These are phyloP conservation scores for Malus orientalis DNA, from an alignment of 306 rosid genomes.

Conservation along the genomic window DNA sequence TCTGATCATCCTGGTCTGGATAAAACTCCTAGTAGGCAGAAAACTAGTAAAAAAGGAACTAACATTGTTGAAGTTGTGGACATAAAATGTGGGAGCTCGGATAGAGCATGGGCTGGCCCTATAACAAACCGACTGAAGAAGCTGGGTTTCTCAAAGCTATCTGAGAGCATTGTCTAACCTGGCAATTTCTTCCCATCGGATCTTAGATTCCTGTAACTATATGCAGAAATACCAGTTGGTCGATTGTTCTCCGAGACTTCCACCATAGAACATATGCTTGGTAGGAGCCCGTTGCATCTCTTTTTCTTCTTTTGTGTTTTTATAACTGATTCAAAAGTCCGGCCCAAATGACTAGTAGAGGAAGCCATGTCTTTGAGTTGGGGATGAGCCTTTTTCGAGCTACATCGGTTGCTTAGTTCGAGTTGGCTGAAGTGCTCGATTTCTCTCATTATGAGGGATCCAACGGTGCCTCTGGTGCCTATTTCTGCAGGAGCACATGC, in stretches of 20 bases:
- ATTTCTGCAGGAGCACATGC: slow-evolving; percentile 39
- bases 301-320: slow-evolving; percentile 50
- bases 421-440: slow-evolving; percentile 49
- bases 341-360: slow-evolving; percentile 32
- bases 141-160: slow-evolving; percentile 78
- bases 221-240: slow-evolving; percentile 35
- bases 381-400: slow-evolving; percentile 26
- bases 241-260: slow-evolving; percentile 46
- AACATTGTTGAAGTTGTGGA: slow-evolving; percentile 78
- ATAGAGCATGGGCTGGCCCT: slow-evolving; percentile 73
- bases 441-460: slow-evolving; percentile 63
- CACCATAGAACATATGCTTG: slow-evolving; percentile 62
- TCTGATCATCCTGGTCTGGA: slow-evolving; percentile 36
- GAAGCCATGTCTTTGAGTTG: slow-evolving; percentile 26
- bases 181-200: slow-evolving; percentile 43
- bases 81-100: slow-evolving; percentile 64
- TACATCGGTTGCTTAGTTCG: slow-evolving; percentile 22
- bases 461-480: slow-evolving; percentile 61
- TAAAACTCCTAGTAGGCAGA: slow-evolving; percentile 42
- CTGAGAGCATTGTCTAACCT: slow-evolving; percentile 64
- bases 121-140: slow-evolving; percentile 64
- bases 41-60: slow-evolving; percentile 49
- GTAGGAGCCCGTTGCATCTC: slow-evolving; percentile 39
- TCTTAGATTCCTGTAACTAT: slow-evolving; percentile 58
- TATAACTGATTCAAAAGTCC: slow-evolving; percentile 20